Base-by-base conservation (phyloP, 2,329 filamentous ascomycete species). In the Cryphonectria parasitica region DNA sequence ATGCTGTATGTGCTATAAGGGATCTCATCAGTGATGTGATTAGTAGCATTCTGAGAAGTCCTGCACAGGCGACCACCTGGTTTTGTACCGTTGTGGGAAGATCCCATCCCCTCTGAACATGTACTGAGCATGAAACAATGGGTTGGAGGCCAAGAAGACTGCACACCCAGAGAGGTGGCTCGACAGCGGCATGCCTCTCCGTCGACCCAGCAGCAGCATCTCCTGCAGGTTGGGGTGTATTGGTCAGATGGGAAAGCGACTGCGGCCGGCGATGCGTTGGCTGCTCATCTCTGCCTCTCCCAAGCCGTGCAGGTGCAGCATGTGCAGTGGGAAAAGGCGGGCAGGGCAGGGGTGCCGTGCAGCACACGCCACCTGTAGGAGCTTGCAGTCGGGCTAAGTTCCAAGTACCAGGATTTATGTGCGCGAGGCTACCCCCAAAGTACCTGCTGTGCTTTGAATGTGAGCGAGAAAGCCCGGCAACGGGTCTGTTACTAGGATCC, bases 321-420 rank as follows among this genome's bases (percentile, higher is more conserved):
- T 17, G 15, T 56, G 45, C 6, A n/a, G 19, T 45, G 6, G 6
- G 41, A 60, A 61, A 45, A 5, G 43, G 39, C 60, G 45, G 45
- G 19, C 45, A 19, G 49, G 25, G 54, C 70, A 63, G 65, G 67
- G 64, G 60, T 71, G 67, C 58, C 36, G 68, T 71, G 70, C 67
- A 69, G 60, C 62, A 45, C 31, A 36, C 62, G 39, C 34, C 62
- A 64, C 31, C 63, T 69, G 56, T 45, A 39, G 66, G 17, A 54
- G 63, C 45, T 17, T 65, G 66, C 41, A 62, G 28, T 62, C 45
- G 63, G 63, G 17, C 61, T 69, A 65, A 49, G 54, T 70, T 68
- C 61, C 68, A 72, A 28, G 61, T 68, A 68, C 70, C 54, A 63
- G 70, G 68, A 60, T 72, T 60, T 62, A 62, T 58, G 52, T 69